A percentile compares a stretch with the other conserved stretches of the same genome.
Evolutionary conservation across 2,329 filamentous ascomycete species (phyloP).

Genomic region (Triangularia setosa): DNA sequence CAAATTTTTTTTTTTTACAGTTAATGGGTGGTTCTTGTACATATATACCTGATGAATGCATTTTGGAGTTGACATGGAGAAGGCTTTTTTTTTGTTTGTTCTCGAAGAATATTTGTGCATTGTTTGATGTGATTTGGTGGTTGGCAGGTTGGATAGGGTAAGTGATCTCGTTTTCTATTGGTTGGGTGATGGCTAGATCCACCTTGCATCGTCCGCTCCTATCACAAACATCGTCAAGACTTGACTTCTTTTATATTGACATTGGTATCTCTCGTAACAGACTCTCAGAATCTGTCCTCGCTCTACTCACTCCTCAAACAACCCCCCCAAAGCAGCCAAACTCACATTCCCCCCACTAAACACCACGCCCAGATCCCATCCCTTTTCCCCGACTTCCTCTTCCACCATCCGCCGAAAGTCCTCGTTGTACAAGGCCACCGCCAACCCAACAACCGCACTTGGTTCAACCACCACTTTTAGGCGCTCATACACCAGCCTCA

Average conservation of each 20-base stretch:
- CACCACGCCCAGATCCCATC: conserved; percentile 67
- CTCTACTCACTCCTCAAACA: conserved; percentile 37
- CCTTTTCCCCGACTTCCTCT: conserved; percentile 63
- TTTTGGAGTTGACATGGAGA: conserved; percentile 1
- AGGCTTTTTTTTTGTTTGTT: background rate
- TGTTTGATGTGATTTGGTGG: background rate
- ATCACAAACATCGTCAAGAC: background rate
- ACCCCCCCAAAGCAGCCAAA: conserved; percentile 48
- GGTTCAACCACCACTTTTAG: conserved; percentile 92
- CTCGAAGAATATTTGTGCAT: background rate
- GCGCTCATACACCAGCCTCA: conserved; percentile 76
- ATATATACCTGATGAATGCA: conserved; percentile 4
- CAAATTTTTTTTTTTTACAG: background rate
- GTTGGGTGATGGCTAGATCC: background rate
- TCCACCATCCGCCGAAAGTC: conserved; percentile 72
- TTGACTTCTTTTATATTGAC: background rate
- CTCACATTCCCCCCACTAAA: conserved; percentile 59
- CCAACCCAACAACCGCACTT: conserved; percentile 77
- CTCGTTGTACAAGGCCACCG: conserved; percentile 79
- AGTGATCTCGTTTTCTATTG: background rate
- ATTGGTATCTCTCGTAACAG: background rate
- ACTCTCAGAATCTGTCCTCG: conserved; percentile 6
- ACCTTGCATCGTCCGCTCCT: background rate
- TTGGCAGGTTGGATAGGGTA: background rate
- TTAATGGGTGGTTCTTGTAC: conserved; percentile 6